Conservation (phyloP, 495 filamentous ascomycete genomes). For the Pseudomonodictys pantanalensis region DNA sequence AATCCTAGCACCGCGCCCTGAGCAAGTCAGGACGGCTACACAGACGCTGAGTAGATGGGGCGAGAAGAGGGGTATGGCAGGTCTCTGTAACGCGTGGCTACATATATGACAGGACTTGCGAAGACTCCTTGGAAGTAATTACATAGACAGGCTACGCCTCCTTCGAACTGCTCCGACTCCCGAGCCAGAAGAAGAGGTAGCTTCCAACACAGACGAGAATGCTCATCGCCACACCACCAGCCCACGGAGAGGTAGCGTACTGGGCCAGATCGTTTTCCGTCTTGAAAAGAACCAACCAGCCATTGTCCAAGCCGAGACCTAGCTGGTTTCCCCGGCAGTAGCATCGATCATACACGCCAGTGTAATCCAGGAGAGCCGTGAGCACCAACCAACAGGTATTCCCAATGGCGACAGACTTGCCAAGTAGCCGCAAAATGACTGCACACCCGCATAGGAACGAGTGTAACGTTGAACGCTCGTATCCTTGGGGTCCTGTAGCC, state of each 20-base stretch:
- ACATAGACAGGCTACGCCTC: background rate
- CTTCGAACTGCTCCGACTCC: conserved; percentile 10
- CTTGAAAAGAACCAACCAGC: conserved; percentile 34
- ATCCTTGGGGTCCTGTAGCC: conserved; percentile 1
- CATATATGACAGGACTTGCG: background rate
- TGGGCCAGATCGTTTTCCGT: conserved; percentile 19
- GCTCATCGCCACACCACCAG: conserved; percentile 29
- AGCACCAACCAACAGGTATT: conserved; percentile 28
- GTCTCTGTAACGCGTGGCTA: conserved; percentile 14
- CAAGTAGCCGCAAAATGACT: conserved; percentile 18
- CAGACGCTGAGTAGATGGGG: conserved; percentile 24
- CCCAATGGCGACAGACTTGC: conserved; percentile 23
- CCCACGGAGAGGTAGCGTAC: conserved; percentile 22
- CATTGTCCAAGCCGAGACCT: conserved; percentile 13
- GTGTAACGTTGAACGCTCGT: conserved; percentile 13
- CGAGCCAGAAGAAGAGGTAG: conserved; percentile 29
- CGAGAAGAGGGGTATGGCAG: conserved; percentile 3
- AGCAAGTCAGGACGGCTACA: conserved; percentile 5
- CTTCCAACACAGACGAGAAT: conserved; percentile 20
- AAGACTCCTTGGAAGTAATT: background rate
- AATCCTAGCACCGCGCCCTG: conserved; percentile 1
- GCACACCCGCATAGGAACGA: conserved; percentile 24
- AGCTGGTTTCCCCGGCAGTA: conserved; percentile 27
- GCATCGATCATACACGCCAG: conserved; percentile 25
- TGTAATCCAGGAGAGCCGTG: conserved; percentile 24